Base-by-base conservation (phyloP, 2,329 filamentous ascomycete genomes). In the Aspergillus tanneri region DNA sequence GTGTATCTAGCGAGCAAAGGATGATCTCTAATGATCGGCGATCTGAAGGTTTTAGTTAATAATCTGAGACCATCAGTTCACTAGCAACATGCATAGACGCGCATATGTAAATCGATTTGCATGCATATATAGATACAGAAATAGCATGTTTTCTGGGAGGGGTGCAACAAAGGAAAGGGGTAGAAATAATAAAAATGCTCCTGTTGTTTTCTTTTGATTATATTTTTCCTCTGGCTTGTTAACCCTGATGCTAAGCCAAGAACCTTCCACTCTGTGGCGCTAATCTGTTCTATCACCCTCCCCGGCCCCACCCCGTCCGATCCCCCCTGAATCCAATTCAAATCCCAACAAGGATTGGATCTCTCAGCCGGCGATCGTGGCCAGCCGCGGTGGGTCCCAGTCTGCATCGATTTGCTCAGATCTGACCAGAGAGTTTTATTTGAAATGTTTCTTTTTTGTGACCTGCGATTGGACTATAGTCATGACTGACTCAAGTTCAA, bases 361-460 rank as follows among this genome's bases (percentile, higher is more conserved):
- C 46, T 48, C 46, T 48, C 39, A 44, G 18, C 46, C 46, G 46
- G 24, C 46, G 46, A 43, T 48, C 46, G 34, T 34, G 34, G 18
- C 39, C n/a, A 37, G 22, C 22, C 36, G 23, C 19, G 10, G 22
- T 38, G 36, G 19, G n/a, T n/a, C n/a, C n/a, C n/a, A 39, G 25
- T 32, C 11, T 25, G 18, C 32, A 14, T n/a, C n/a, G 14, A 32
- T 14, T 22, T 8, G 32, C 8, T 28, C 43, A 24, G 43, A 44
- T 44, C 32, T 23, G 35, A n/a, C n/a, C n/a, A n/a, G n/a, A 44
- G 21, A 6, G 12, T 12, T 2, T 18, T 44, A 16, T 22, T 18
- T 25, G 41, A 23, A 16, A 44, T 44, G 28, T 44, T 34, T 18
- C 19, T 4, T 34, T 18, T 19, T 14, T 3, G 5, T 19, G 14